Evolutionary conservation across 371 early-diverging fungal species (phyloP).

Genomic region (Apophysomyces variabilis): DNA sequence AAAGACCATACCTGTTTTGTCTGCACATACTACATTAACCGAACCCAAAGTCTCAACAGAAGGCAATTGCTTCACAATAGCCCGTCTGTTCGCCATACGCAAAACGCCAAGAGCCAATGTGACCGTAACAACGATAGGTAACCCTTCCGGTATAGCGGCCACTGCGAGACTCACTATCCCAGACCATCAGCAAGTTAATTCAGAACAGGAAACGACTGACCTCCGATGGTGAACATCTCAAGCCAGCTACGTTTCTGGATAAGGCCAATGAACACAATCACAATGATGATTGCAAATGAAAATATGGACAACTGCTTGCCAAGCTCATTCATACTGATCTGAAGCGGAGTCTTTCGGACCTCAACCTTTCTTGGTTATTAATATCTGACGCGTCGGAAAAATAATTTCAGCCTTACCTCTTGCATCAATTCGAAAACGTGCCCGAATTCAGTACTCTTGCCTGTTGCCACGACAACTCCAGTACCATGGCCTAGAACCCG

Average conservation of each 20-base stretch:
- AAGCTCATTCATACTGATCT: slow-evolving; percentile 86
- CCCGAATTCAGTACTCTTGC: slow-evolving; percentile 87
- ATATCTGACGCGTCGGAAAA: neutral
- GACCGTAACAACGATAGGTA: slow-evolving; percentile 93
- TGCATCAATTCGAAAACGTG: slow-evolving; percentile 85
- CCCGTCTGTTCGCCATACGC: slow-evolving; percentile 86
- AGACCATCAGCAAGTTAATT: neutral
- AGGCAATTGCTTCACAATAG: slow-evolving; percentile 90
- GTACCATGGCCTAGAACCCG: slow-evolving; percentile 65
- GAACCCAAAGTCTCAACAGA: slow-evolving; percentile 93
- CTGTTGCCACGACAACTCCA: slow-evolving; percentile 87
- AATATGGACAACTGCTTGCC: slow-evolving; percentile 84
- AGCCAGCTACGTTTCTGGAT: slow-evolving; percentile 87
- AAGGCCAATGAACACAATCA: slow-evolving; percentile 89
- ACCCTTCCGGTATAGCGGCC: slow-evolving; percentile 94
- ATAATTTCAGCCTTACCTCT: slow-evolving; percentile 50
- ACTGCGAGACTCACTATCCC: slow-evolving; percentile 81
- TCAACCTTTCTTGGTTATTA: slow-evolving; percentile 57
- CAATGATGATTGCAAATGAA: slow-evolving; percentile 88
- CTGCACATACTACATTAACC: slow-evolving; percentile 87
- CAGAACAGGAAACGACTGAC: slow-evolving; percentile 28
- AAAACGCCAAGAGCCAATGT: slow-evolving; percentile 89
- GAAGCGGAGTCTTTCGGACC: slow-evolving; percentile 82
- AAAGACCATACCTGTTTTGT: slow-evolving; percentile 81
- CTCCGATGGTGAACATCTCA: slow-evolving; percentile 95